Evolutionary conservation across 169 alveolate species (phyloP).

Genomic region (Eimeria acervulina): DNA sequence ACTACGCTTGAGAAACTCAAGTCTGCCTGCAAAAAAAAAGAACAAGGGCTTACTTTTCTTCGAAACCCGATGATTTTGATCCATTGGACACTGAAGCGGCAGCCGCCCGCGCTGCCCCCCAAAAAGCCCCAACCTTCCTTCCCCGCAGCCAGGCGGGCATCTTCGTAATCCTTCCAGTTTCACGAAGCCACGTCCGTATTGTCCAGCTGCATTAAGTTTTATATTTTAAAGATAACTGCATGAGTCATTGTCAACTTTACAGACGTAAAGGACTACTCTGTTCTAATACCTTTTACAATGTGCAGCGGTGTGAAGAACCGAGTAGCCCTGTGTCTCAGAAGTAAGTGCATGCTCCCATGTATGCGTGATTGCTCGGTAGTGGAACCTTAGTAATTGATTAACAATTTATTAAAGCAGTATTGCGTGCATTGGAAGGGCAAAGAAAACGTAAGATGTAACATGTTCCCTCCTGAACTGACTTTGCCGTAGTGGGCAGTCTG

Average conservation of each 20-base stretch:
- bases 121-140: slow-evolving; percentile 57
- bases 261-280: neutral
- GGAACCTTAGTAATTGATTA: neutral
- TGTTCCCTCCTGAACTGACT: neutral
- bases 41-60: neutral
- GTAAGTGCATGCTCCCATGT: neutral
- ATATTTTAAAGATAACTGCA: neutral
- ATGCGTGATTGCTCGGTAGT: neutral
- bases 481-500: too few relatives aligned
- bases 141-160: slow-evolving; percentile 45
- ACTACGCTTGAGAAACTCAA: neutral
- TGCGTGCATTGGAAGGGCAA: neutral
- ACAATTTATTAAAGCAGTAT: neutral
- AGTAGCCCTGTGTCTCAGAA: neutral
- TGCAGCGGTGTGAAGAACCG: neutral
- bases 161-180: neutral
- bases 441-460: too few relatives aligned
- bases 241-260: neutral
- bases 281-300: neutral
- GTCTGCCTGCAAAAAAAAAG: neutral
- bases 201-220: neutral
- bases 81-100: neutral
- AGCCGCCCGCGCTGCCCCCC: slow-evolving; percentile 54
- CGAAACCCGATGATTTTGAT: neutral
- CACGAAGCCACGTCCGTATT: neutral